A percentile compares a stretch with the other conserved stretches of the same genome.
Evolutionary conservation across 352 stramenopile genomes (phyloP).

Genomic region (Pythium rhizo-oryzae): DNA sequence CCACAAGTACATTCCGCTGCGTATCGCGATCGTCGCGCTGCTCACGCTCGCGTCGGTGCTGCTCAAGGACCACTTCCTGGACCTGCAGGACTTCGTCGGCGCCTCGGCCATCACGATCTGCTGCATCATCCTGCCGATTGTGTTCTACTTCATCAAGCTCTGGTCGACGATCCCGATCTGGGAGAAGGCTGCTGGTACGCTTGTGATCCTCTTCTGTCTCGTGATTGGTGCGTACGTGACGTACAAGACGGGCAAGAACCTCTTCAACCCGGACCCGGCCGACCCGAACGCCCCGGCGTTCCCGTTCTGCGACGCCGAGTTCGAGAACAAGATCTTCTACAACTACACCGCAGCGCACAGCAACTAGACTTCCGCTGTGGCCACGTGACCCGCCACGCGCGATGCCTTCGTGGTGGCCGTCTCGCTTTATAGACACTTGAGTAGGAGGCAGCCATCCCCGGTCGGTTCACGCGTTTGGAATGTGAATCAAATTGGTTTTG

Average conservation of each 20-base stretch:
- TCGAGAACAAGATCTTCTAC: constrained; percentile 26
- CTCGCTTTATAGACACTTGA: no score
- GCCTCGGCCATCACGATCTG: constrained; percentile 53
- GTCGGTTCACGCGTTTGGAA: neutral
- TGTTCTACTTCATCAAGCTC: constrained; percentile 72
- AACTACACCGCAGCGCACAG: neutral
- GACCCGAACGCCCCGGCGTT: constrained; percentile 15
- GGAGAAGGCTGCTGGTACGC: neutral
- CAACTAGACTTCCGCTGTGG: neutral
- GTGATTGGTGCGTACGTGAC: constrained; percentile 13
- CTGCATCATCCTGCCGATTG: constrained; percentile 67
- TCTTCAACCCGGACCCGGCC: constrained; percentile 3
- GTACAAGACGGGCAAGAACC: constrained; percentile 7
- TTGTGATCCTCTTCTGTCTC: neutral
- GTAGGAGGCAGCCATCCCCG: neutral
- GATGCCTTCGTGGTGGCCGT: no score
- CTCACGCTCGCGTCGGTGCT: constrained; percentile 36
- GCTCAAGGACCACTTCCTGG: constrained; percentile 45
- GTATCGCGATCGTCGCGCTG: constrained; percentile 51
- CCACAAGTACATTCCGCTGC: constrained; percentile 52
- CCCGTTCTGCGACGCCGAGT: constrained; percentile 30
- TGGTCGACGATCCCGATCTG: constrained; percentile 36
- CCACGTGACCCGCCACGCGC: no score
- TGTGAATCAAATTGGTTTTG: neutral
- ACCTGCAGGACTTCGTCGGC: constrained; percentile 66